A percentile compares a stretch with the other conserved stretches of the same genome.
These are phyloP conservation scores for Ganoderma boninense DNA, from an alignment of 1,284 basidiomycete species.

Conservation along the genomic window DNA sequence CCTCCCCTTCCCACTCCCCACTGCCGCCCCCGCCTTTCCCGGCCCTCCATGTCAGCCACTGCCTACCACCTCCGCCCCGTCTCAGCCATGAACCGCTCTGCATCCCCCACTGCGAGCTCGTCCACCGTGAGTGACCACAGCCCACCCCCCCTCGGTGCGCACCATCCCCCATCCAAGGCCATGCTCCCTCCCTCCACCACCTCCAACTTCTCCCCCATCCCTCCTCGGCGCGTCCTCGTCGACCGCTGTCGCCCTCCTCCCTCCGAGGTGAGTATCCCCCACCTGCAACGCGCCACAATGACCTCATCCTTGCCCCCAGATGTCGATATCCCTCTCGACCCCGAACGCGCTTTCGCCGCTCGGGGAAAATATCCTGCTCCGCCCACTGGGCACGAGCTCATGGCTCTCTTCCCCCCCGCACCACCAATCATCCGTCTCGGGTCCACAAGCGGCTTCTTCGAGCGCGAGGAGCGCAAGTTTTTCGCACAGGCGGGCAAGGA, in stretches of 20 bases:
- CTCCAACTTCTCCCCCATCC: constrained; percentile 28
- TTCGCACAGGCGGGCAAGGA: constrained; percentile 78
- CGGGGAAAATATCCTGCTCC: constrained; percentile 70
- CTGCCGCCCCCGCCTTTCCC: constrained; percentile 12
- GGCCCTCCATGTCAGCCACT: constrained; percentile 14
- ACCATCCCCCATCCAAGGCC: constrained; percentile 26
- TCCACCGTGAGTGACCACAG: constrained; percentile 40
- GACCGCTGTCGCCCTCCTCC: constrained; percentile 45
- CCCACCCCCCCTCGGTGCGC: constrained; percentile 31
- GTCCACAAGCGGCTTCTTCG: constrained; percentile 74
- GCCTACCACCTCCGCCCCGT: constrained; percentile 40
- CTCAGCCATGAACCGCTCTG: constrained; percentile 31
- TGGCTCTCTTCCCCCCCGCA: constrained; percentile 79
- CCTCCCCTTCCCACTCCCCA: constrained; percentile 30
- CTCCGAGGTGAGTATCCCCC: constrained; percentile 54
- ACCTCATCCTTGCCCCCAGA: constrained; percentile 47
- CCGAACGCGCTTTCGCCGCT: constrained; percentile 47
- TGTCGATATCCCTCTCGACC: constrained; percentile 60
- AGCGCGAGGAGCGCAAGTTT: constrained; percentile 76
- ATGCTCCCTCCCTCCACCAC: constrained; percentile 23
- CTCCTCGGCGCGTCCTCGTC: constrained; percentile 32
- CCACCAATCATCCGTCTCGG: constrained; percentile 61
- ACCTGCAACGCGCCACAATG: constrained; percentile 18
- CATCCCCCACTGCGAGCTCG: constrained; percentile 39
- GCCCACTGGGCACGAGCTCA: constrained; percentile 80